phyloP scores from a whole-genome alignment of 1,284 basidiomycete species.

The Termitomyces sp. region DNA sequence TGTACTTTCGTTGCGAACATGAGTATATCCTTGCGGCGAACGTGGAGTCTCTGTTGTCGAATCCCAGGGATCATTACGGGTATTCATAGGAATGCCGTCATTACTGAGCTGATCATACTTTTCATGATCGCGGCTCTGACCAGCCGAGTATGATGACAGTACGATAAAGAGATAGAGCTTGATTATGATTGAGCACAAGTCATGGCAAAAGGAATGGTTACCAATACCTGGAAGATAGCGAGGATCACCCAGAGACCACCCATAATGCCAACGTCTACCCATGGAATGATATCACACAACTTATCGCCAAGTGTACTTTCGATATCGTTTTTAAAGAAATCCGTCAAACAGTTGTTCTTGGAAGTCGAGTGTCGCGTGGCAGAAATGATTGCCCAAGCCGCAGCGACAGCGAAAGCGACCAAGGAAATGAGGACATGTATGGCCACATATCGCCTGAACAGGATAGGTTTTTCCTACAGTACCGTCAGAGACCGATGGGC shows the following conservation, averaged over 20 bases:
- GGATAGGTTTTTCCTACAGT: constrained; percentile 66
- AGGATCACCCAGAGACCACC: constrained; percentile 78
- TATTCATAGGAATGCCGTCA: constrained; percentile 58
- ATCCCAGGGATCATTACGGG: constrained; percentile 72
- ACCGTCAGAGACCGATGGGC: constrained; percentile 5
- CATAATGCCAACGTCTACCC: constrained; percentile 92
- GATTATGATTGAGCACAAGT: background rate
- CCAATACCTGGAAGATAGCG: constrained; percentile 65
- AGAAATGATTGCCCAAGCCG: constrained; percentile 76
- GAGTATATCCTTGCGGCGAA: constrained; percentile 31
- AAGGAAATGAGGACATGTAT: constrained; percentile 58
- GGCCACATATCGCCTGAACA: constrained; percentile 73
- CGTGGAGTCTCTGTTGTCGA: constrained; percentile 42
- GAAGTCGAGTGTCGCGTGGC: constrained; percentile 71
- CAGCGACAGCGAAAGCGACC: constrained; percentile 69
- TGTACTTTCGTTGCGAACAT: constrained; percentile 48
- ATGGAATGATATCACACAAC: constrained; percentile 83
- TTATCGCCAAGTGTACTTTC: constrained; percentile 53
- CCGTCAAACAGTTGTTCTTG: constrained; percentile 55
- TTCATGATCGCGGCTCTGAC: constrained; percentile 75
- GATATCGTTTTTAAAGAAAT: constrained; percentile 46
- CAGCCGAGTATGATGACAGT: constrained; percentile 65
- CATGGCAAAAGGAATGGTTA: background rate
- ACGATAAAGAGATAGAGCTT: constrained; percentile 71
- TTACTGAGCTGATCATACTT: constrained; percentile 74